Evolutionary conservation across 106 monocot genomes (phyloP), one percentile per base, ranked within the genome.

Genomic region (Apostasia shenzhenica): DNA sequence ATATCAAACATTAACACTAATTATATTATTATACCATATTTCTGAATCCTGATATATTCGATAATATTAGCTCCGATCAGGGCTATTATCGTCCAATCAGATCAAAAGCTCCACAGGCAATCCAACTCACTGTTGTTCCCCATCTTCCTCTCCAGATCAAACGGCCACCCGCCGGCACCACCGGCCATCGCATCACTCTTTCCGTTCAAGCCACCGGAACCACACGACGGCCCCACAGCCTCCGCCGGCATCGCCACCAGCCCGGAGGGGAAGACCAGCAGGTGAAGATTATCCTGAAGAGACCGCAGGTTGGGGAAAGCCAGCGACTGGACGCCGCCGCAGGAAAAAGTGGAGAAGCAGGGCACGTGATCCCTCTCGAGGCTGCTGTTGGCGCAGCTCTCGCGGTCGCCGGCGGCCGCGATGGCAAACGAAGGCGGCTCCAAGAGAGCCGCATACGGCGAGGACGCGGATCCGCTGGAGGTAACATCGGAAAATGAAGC

Each of bases 341-440:
- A 41, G 4, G 9, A 7, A 41, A 50, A 41, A 7, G 81, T 84
- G 93, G 93, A 93, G 93, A 93, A 93, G 93, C 93, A 93, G 93
- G 93, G 77, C 86, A 91, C 91, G 81, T 81, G 79, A 73, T 86
- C 81, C 66, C 82, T 75, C 55, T 69, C 74, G 14, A 55, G 54
- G 73, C 26, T 59, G 9, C 76, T 74, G 52, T 72, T 66, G 72
- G 75, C 73, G 81, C 76, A 71, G 76, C 43, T 64, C 41, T 59
- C 76, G 6, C 71, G 72, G 76, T 76, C 80, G 49, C 52, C 45
- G 44, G 49, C 37, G 56, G 69, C 14, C 39, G 70, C 45, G 26
- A 61, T 59, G 8, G 53, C 40, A 42, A 40, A 76, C 45, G 8
- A 76, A 61, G 71, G 82, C 72, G 8, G 73, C 57, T 26, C 26